Evolutionary conservation across 495 filamentous ascomycete genomes (phyloP), one percentile per base, ranked within the genome.

Genomic region (Aspergillus incahuasiensis): DNA sequence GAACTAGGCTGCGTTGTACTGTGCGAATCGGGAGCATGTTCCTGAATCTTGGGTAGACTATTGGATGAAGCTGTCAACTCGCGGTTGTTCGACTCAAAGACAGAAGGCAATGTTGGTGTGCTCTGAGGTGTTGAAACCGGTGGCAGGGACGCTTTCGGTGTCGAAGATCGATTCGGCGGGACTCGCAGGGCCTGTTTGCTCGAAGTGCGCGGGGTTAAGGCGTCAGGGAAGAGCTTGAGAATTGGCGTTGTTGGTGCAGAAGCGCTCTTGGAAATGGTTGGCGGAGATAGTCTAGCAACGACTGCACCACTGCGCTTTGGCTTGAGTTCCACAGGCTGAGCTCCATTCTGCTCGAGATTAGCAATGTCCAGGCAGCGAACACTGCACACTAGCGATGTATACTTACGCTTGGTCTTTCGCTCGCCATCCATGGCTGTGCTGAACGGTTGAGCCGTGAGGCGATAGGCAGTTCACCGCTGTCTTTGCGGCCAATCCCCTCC

Each of bases 211-310:
- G 70, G 64, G 6, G 71, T 64, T 39, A 64, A 58, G 4, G 71
- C 61, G 49, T 71, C 65, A 24, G 73, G 73, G 52, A 75, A 75
- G 13, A 75, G 63, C 40, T 74, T 75, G 51, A 75, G 52, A 0
- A 67, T 52, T 2, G 57, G 67, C n/a, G 64, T 56, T 1, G 64
- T 34, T 18, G 58, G 47, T 50, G 56, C 34, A 22, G 52, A 41
- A 34, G 38, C 2, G 49, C 40, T 40, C 46, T 62, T 44, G 51
- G 59, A 47, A 56, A 24, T 35, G 47, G 21, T 30, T 55, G 58
- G 11, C 34, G 43, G n/a, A 6, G 54, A 7, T 12, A 20, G 21
- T 15, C 30, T 50, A 34, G 46, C 4, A 16, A 43, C 5, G 41
- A 34, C 1, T 45, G 47, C 21, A 22, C 12, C 32, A 6, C 6